Evolutionary conservation across 441 rosid genomes (phyloP).

Genomic region (Macaranga tanarius): DNA sequence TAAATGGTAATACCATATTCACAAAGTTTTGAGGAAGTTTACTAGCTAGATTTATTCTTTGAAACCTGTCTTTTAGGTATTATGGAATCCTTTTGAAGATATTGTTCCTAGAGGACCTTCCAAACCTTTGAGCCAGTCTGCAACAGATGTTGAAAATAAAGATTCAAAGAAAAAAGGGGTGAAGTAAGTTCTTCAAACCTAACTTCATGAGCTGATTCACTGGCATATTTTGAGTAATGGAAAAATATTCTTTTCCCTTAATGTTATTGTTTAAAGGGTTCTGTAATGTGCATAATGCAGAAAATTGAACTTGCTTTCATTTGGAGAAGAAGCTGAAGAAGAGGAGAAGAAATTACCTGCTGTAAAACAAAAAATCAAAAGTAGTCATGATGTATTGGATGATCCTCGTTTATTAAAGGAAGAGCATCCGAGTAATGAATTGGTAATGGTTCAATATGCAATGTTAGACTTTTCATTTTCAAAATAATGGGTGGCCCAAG

Average conservation of each 20-base stretch:
- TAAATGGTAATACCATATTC: background rate
- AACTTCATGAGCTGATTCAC: background rate
- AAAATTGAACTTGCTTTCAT: constrained; percentile 84
- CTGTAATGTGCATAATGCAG: constrained; percentile 40
- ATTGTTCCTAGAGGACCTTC: constrained; percentile 60
- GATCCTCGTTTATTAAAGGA: constrained; percentile 88
- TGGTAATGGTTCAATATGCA: constrained; percentile 36
- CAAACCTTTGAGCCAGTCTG: constrained; percentile 35
- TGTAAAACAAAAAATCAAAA: constrained; percentile 74
- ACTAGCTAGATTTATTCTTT: constrained; percentile 13
- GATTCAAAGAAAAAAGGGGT: constrained; percentile 65
- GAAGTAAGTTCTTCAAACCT: constrained; percentile 49
- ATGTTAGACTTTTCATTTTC: constrained; percentile 9
- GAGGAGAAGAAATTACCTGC: constrained; percentile 80
- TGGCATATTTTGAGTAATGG: constrained; percentile 5
- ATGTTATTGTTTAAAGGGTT: constrained; percentile 23
- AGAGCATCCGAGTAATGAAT: constrained; percentile 44
- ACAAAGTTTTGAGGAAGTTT: background rate
- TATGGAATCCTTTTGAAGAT: constrained; percentile 96
- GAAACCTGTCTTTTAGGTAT: constrained; percentile 44
- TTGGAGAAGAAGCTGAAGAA: constrained; percentile 98
- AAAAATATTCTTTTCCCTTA: background rate
- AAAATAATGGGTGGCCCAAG: constrained; percentile 8
- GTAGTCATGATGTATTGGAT: constrained; percentile 92
- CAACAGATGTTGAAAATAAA: constrained; percentile 46